Conservation (phyloP, 176 grass and related monocot species). For the Aegilops longissima region DNA sequence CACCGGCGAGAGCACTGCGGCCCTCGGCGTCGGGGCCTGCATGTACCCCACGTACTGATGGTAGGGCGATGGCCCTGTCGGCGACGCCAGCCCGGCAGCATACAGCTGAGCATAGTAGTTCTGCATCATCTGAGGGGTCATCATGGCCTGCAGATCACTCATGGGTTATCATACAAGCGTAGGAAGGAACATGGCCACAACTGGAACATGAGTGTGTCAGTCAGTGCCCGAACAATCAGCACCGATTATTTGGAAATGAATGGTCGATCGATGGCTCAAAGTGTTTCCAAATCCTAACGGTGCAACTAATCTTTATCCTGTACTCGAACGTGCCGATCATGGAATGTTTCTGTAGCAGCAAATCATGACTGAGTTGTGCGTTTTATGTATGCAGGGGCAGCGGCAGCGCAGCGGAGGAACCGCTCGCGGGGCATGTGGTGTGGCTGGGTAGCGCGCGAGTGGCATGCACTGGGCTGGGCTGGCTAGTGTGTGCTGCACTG, state of each 20-base stretch:
- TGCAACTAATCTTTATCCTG: not conserved
- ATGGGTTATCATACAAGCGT: not conserved
- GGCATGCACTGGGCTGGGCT: not conserved
- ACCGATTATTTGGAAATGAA: not conserved
- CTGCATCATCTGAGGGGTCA: slow-evolving; percentile 50
- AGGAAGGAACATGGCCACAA: not conserved
- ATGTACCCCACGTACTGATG: slow-evolving; percentile 60
- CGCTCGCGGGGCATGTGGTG: not conserved
- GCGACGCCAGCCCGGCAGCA: slow-evolving; percentile 34
- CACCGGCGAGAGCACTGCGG: slow-evolving; percentile 23
- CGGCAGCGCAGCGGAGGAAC: not conserved
- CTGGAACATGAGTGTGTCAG: not conserved
- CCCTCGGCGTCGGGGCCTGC: slow-evolving; percentile 26
- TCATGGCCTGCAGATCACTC: slow-evolving; percentile 44
- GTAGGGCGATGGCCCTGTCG: slow-evolving; percentile 35
- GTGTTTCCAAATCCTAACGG: not conserved
- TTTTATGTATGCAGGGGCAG: not conserved
- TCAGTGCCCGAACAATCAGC: not conserved
- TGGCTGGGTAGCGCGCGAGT: not conserved
- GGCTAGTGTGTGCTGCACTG: slow-evolving; percentile 25
- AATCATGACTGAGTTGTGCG: not conserved
- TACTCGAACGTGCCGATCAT: not conserved
- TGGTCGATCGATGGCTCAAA: not conserved
- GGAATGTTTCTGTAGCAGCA: not conserved
- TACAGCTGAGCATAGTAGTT: slow-evolving; percentile 72